phyloP scores from a whole-genome alignment of 208 protist species.

The Leishmania martiniquensis region DNA sequence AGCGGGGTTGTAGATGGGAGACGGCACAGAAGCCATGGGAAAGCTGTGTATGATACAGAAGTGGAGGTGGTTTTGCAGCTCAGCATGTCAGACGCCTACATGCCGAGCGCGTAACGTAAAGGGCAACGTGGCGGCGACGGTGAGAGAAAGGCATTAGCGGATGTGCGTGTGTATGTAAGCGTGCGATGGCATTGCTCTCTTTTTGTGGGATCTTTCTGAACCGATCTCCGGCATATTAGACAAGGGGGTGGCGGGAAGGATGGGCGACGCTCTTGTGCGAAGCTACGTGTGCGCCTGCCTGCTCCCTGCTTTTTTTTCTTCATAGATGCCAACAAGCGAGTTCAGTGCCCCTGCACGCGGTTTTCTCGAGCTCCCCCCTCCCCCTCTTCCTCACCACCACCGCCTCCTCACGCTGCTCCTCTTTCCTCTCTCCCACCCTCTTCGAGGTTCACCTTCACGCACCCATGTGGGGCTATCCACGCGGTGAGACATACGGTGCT shows the following conservation, averaged over 20 bases:
- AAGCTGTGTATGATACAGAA: not conserved
- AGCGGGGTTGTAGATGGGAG: not conserved
- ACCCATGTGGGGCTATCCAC: too few relatives aligned
- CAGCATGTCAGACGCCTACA: not conserved
- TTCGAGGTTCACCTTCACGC: too few relatives aligned
- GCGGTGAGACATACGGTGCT: too few relatives aligned
- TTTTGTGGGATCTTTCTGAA: not conserved
- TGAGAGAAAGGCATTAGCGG: not conserved
- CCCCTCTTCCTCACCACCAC: too few relatives aligned
- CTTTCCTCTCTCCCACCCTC: not conserved
- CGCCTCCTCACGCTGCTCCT: too few relatives aligned
- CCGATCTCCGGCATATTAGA: not conserved
- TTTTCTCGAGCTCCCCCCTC: not conserved
- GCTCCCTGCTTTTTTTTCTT: too few relatives aligned
- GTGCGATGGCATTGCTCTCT: not conserved
- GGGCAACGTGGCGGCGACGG: not conserved
- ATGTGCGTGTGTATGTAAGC: not conserved
- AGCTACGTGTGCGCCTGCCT: not conserved
- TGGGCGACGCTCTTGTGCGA: not conserved
- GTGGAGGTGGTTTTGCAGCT: not conserved
- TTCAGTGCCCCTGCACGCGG: too few relatives aligned
- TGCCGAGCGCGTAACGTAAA: not conserved
- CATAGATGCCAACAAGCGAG: too few relatives aligned
- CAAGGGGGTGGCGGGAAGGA: not conserved
- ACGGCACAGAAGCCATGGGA: not conserved